Evolutionary conservation across 2,329 filamentous ascomycete species (phyloP).

Genomic region (Penicillium sp.): DNA sequence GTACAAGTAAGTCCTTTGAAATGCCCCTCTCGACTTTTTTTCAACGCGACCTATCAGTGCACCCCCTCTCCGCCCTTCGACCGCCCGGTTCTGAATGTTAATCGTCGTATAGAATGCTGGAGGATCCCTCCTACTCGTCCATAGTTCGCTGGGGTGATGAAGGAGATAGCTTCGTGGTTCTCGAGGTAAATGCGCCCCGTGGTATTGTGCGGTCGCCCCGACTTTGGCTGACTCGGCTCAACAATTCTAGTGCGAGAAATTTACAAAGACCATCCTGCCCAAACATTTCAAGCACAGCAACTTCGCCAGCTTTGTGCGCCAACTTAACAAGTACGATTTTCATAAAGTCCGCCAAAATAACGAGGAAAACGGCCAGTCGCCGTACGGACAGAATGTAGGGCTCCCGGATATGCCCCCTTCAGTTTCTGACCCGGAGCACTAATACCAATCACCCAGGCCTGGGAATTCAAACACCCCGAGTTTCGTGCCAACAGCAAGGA

Average conservation of each 20-base stretch:
- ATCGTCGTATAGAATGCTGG: constrained; percentile 69
- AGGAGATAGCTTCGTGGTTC: constrained; percentile 91
- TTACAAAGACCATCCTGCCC: constrained; percentile 92
- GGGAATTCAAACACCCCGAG: constrained; percentile 97
- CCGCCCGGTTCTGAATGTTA: constrained; percentile 12
- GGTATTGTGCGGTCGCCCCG: constrained; percentile 15
- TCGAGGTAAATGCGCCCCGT: constrained; percentile 63
- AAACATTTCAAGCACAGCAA: constrained; percentile 99
- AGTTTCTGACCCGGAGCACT: not conserved
- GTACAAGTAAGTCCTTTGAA: constrained; percentile 70
- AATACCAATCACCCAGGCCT: constrained; percentile 56
- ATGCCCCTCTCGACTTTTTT: constrained; percentile 1
- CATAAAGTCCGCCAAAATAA: constrained; percentile 94
- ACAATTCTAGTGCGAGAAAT: constrained; percentile 80
- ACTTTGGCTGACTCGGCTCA: constrained; percentile 15
- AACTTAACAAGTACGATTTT: constrained; percentile 96
- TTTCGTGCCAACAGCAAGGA: constrained; percentile 96
- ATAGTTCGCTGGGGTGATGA: constrained; percentile 95
- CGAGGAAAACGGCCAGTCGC: constrained; percentile 75
- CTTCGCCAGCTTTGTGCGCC: constrained; percentile 92
- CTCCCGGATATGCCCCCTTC: not conserved
- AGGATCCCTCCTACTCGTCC: constrained; percentile 85
- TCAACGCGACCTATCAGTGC: not conserved
- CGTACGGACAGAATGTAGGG: constrained; percentile 71
- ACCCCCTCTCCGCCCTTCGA: constrained; percentile 4